A percentile compares a stretch with the other conserved stretches of the same genome.
These are phyloP conservation scores for Moniliella sp. DNA, from an alignment of 1,284 basidiomycete genomes.

Conservation along the genomic window DNA sequence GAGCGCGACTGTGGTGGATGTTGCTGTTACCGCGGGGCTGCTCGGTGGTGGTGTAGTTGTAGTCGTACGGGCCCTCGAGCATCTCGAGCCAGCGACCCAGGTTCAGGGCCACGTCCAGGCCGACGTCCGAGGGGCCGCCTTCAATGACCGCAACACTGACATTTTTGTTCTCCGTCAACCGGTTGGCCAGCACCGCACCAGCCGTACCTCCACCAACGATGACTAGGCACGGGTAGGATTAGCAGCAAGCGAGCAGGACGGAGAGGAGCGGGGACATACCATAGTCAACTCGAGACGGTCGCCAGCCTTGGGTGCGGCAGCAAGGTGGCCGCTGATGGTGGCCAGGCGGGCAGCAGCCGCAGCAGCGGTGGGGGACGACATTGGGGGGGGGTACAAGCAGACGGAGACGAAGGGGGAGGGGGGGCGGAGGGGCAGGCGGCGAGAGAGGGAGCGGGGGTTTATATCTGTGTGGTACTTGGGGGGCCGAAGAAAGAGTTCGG, in stretches of 20 bases:
- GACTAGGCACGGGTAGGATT: not conserved
- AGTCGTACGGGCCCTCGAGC: not conserved
- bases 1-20: slow-evolving; percentile 32
- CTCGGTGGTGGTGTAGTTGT: not conserved
- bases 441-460: no score
- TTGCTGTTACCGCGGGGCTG: slow-evolving; percentile 34
- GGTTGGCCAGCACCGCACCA: slow-evolving; percentile 32
- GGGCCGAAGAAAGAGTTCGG: no score
- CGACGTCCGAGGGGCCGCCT: slow-evolving; percentile 31
- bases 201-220: slow-evolving; percentile 18
- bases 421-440: no score
- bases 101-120: slow-evolving; percentile 25
- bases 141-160: slow-evolving; percentile 33
- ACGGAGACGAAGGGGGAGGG: no score
- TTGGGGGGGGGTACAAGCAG: not conserved
- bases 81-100: slow-evolving; percentile 32
- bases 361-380: not conserved
- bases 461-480: no score
- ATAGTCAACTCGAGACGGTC: slow-evolving; percentile 28
- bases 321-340: slow-evolving; percentile 16
- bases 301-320: slow-evolving; percentile 10
- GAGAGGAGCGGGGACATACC: slow-evolving; percentile 10
- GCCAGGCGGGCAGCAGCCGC: slow-evolving; percentile 12
- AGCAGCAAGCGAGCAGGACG: not conserved
- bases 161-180: slow-evolving; percentile 29